phyloP scores from a whole-genome alignment of 306 rosid species.

The Gastrolobium bilobum region DNA sequence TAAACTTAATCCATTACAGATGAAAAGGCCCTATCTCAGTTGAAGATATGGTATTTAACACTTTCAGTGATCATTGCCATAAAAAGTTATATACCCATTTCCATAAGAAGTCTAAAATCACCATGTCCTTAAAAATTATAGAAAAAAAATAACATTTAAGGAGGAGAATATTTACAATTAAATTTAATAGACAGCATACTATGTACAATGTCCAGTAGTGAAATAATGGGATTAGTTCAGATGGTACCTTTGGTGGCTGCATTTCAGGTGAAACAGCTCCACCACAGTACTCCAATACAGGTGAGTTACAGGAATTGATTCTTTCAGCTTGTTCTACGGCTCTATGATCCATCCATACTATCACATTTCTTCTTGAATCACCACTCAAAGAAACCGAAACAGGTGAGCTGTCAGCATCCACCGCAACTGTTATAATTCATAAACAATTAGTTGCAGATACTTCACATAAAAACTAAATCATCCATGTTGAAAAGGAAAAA shows the following conservation, averaged over 20 bases:
- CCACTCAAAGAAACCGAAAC: constrained; percentile 91
- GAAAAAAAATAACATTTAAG: neutral
- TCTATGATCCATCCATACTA: constrained; percentile 99
- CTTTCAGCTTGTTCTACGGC: constrained; percentile 94
- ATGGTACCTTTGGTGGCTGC: constrained; percentile 95
- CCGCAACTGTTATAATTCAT: constrained; percentile 74
- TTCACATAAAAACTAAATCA: constrained; percentile 10
- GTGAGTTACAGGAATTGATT: constrained; percentile 81
- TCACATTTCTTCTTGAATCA: constrained; percentile 93
- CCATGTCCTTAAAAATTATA: neutral
- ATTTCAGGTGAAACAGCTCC: constrained; percentile 99
- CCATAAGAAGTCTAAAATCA: constrained; percentile 13
- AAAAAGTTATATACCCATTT: constrained; percentile 17
- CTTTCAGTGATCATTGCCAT: constrained; percentile 20
- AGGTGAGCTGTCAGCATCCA: constrained; percentile 93
- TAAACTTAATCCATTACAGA: constrained; percentile 42
- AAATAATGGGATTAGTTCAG: constrained; percentile 30
- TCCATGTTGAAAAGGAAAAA: neutral
- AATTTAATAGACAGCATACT: constrained; percentile 7
- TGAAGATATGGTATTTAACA: constrained; percentile 19
- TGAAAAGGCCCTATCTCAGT: constrained; percentile 9
- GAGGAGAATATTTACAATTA: constrained; percentile 12
- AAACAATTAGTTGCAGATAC: constrained; percentile 41
- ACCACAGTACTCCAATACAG: constrained; percentile 91
- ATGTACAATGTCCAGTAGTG: neutral